Percentiles rank a stretch among this genome's conserved stretches.
phyloP scores from a whole-genome alignment of 2,329 filamentous ascomycete species.

The Monosporascus sp. region DNA sequence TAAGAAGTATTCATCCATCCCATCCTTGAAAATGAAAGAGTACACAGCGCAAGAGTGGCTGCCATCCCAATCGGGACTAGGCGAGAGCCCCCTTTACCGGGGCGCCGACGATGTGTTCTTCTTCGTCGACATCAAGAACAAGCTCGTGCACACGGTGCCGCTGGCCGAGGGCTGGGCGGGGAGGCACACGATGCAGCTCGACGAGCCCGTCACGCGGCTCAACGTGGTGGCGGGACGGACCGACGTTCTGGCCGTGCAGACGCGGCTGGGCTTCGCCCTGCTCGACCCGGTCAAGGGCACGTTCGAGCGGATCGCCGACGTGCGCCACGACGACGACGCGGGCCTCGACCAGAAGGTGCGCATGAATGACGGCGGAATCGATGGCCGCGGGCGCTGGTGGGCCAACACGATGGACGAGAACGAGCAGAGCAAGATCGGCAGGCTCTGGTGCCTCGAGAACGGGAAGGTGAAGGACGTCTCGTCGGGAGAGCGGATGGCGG shows the following conservation, averaged over 20 bases:
- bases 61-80: conserved; percentile 15
- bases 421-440: conserved; percentile 14
- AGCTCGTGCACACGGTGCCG: conserved; percentile 15
- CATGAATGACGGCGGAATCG: conserved; percentile 21
- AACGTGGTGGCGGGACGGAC: conserved; percentile 10
- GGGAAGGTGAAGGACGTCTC: conserved; percentile 6
- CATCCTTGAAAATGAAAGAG: conserved; percentile 10
- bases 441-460: conserved; percentile 16
- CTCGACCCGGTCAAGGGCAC: conserved; percentile 12
- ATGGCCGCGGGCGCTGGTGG: conserved; percentile 18
- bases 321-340: conserved; percentile 7
- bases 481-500: conserved; percentile 9
- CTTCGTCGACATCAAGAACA: conserved; percentile 21
- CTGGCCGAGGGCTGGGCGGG: conserved; percentile 9
- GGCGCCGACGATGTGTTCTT: conserved; percentile 18
- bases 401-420: conserved; percentile 19
- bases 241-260: conserved; percentile 17
- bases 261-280: conserved; percentile 13
- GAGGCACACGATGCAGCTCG: conserved; percentile 7
- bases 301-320: conserved; percentile 10
- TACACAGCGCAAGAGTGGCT: conserved; percentile 21
- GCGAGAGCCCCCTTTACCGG: conserved; percentile 21
- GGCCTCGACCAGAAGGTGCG: conserved; percentile 14
- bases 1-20: neutral
- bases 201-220: conserved; percentile 16